Conservation (phyloP, 148 eudicot genomes). For the Amaranthus cruentus region DNA sequence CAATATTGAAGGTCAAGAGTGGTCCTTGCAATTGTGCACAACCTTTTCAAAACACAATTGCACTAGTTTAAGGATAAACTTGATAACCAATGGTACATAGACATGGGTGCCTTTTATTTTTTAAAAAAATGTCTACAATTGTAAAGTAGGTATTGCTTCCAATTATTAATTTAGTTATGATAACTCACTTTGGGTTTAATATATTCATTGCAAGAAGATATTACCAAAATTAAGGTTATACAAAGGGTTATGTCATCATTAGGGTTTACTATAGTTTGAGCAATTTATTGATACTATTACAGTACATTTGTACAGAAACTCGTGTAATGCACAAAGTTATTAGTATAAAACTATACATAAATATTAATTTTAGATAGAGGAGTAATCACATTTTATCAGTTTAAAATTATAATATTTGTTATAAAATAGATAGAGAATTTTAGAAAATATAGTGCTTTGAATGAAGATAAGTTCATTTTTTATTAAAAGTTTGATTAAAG, state of each 20-base stretch:
- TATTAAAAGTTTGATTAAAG: no score
- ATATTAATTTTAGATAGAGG: no score
- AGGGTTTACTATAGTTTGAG: no score
- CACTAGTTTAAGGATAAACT: conserved; percentile 15
- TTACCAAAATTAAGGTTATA: neutral
- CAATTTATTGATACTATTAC: no score
- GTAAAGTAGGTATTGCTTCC: neutral
- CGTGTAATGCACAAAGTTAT: no score
- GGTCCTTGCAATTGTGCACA: conserved; percentile 7
- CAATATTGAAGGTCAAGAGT: conserved; percentile 19
- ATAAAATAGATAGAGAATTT: no score
- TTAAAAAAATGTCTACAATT: neutral
- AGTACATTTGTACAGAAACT: no score
- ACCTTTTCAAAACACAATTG: neutral
- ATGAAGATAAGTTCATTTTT: no score
- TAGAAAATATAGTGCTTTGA: no score
- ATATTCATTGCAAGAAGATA: neutral
- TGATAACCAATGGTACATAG: neutral
- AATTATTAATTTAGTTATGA: neutral
- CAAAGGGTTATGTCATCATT: neutral
- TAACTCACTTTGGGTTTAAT: neutral
- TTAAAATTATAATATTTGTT: no score
- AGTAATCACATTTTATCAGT: no score
- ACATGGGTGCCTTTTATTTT: neutral
- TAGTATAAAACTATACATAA: no score